Evolutionary conservation across 768 basidiomycete species (phyloP).

Genomic region (Lactarius quietus): DNA sequence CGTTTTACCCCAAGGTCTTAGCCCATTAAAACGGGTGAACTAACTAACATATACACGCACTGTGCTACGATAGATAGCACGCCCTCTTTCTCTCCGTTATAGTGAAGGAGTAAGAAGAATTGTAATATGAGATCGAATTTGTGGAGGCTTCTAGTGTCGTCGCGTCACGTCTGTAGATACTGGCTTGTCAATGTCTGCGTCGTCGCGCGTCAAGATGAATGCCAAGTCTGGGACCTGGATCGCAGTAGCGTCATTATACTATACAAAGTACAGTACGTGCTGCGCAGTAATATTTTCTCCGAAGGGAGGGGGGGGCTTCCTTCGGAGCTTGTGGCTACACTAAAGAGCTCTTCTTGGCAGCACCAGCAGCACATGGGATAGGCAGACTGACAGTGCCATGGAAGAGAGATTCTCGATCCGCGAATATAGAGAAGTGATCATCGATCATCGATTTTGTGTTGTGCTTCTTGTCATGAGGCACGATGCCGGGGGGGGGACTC

Average conservation of each 20-base stretch:
- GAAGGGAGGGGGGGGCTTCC: background rate
- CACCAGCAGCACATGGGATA: background rate
- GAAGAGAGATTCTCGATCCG: background rate
- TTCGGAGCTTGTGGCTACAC: background rate
- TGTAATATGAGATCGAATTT: background rate
- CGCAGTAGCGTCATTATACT: background rate
- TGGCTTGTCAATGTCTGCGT: background rate
- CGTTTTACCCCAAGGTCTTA: too few species aligned
- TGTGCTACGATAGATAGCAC: background rate
- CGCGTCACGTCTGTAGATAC: background rate
- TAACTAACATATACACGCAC: background rate
- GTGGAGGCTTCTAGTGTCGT: background rate
- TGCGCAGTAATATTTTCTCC: background rate
- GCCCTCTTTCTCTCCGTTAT: background rate
- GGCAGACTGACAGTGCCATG: background rate
- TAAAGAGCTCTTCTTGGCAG: background rate
- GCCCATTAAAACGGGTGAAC: too few species aligned
- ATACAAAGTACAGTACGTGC: background rate
- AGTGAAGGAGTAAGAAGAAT: background rate
- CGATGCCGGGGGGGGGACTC: background rate
- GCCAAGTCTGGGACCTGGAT: background rate
- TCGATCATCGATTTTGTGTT: background rate
- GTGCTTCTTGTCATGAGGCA: background rate
- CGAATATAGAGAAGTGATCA: background rate
- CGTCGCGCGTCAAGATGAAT: too few species aligned